phyloP scores from a whole-genome alignment of 2,329 filamentous ascomycete species.

The Sporothrix luriei region DNA sequence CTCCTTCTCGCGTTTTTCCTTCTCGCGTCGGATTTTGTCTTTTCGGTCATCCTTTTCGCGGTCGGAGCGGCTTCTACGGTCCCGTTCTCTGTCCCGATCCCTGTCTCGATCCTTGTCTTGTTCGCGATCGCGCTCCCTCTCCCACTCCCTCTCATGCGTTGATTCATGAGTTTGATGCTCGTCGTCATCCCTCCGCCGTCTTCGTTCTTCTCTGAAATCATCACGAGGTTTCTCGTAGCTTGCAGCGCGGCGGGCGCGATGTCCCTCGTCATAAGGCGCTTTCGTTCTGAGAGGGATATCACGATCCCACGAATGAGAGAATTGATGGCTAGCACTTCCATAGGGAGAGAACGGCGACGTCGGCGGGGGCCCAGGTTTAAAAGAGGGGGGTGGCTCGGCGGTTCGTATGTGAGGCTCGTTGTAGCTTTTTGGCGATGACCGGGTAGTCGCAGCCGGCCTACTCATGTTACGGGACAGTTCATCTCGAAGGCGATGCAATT shows the following conservation, averaged over 20 bases:
- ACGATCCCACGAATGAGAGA: constrained; percentile 53
- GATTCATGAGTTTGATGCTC: constrained; percentile 36
- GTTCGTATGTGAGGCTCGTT: constrained; percentile 53
- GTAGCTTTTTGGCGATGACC: constrained; percentile 46
- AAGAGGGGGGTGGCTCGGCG: constrained; percentile 52
- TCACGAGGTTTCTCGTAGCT: constrained; percentile 47
- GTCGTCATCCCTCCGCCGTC: constrained; percentile 41
- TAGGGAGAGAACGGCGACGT: constrained; percentile 38
- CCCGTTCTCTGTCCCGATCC: constrained; percentile 8
- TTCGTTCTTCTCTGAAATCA: constrained; percentile 39
- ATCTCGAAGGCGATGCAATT: constrained; percentile 66
- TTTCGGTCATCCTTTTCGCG: constrained; percentile 42
- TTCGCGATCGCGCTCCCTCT: constrained; percentile 43
- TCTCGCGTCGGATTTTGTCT: constrained; percentile 40
- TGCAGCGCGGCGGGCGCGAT: constrained; percentile 50
- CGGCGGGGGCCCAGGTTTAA: constrained; percentile 45
- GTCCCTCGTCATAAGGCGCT: constrained; percentile 49
- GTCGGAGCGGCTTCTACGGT: constrained; percentile 19
- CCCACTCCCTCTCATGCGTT: constrained; percentile 46
- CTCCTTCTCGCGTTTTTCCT: constrained; percentile 39
- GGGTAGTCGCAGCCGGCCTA: constrained; percentile 49
- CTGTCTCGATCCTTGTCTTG: constrained; percentile 44
- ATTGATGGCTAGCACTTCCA: constrained; percentile 45
- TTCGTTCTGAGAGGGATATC: constrained; percentile 46
- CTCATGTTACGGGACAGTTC: constrained; percentile 50